phyloP scores from a whole-genome alignment of 2,329 filamentous ascomycete species.

The Colletotrichum musicola region DNA sequence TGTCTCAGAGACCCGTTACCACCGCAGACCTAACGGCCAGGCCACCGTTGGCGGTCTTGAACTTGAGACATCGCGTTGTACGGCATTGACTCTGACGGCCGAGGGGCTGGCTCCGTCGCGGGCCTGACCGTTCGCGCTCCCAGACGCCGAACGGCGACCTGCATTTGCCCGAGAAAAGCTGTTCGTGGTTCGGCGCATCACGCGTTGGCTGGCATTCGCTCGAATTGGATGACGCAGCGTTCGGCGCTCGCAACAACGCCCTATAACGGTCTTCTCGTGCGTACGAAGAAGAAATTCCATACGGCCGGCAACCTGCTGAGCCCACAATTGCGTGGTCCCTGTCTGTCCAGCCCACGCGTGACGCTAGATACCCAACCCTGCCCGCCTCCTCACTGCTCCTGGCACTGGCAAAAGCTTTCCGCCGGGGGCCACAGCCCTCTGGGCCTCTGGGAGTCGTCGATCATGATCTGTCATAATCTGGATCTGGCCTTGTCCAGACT shows the following conservation, averaged over 20 bases:
- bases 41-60: constrained; percentile 7
- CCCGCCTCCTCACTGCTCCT: constrained; percentile 11
- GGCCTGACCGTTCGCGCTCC: constrained; percentile 25
- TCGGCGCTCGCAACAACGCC: constrained; percentile 21
- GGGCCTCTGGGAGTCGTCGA: constrained; percentile 19
- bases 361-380: constrained; percentile 16
- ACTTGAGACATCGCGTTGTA: constrained; percentile 29
- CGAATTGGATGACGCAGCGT: constrained; percentile 15
- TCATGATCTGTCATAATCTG: constrained; percentile 41
- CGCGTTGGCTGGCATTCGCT: constrained; percentile 4
- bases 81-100: constrained; percentile 25
- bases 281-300: constrained; percentile 29
- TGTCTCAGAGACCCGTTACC: constrained; percentile 32
- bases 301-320: constrained; percentile 34
- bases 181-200: background rate
- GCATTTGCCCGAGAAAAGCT: constrained; percentile 12
- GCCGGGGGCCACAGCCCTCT: constrained; percentile 19
- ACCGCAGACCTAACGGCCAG: constrained; percentile 15
- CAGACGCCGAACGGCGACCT: constrained; percentile 7
- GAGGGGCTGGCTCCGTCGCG: constrained; percentile 24
- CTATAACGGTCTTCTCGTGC: constrained; percentile 11
- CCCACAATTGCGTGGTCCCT: constrained; percentile 30
- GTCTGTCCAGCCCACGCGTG: constrained; percentile 15
- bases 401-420: constrained; percentile 25
- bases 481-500: constrained; percentile 20